Evolutionary conservation across 1,139 yeast species (phyloP).

Genomic region (Wickerhamomyces sp.): DNA sequence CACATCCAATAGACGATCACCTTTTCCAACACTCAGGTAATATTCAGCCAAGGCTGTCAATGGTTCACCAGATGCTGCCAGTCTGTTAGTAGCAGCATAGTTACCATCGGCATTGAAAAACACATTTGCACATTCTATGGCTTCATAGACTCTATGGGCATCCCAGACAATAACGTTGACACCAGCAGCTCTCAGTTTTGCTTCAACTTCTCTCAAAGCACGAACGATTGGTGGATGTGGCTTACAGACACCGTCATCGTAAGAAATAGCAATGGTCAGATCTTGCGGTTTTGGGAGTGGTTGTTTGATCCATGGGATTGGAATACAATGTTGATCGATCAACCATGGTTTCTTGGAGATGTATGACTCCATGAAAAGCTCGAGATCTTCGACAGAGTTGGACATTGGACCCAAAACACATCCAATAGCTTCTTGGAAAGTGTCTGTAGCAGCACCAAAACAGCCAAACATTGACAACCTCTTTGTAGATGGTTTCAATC

Average conservation of each 20-base stretch:
- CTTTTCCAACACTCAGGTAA: constrained; percentile 54
- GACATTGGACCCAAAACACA: constrained; percentile 64
- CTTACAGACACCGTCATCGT: constrained; percentile 42
- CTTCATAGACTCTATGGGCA: constrained; percentile 46
- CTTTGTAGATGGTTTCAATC: constrained; percentile 64
- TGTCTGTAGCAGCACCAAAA: constrained; percentile 40
- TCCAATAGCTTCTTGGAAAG: constrained; percentile 28
- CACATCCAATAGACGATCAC: constrained; percentile 37
- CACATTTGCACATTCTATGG: constrained; percentile 43
- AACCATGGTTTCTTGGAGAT: constrained; percentile 57
- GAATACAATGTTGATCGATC: constrained; percentile 43
- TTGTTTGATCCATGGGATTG: constrained; percentile 54
- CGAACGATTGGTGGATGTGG: constrained; percentile 55
- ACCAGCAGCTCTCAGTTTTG: constrained; percentile 37
- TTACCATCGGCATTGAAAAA: constrained; percentile 53
- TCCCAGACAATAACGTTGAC: constrained; percentile 45
- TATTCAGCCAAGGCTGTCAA: constrained; percentile 54
- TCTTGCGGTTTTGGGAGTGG: constrained; percentile 37
- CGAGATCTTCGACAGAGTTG: constrained; percentile 55
- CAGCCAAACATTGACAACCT: constrained; percentile 51
- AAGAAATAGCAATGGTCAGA: constrained; percentile 38
- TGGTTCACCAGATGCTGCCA: constrained; percentile 63
- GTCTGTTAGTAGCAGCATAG: constrained; percentile 41
- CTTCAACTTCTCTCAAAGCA: constrained; percentile 37
- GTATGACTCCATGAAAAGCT: constrained; percentile 54